These are phyloP conservation scores for Syzygium jambos DNA, from an alignment of 345 rosid genomes.

Conservation along the genomic window DNA sequence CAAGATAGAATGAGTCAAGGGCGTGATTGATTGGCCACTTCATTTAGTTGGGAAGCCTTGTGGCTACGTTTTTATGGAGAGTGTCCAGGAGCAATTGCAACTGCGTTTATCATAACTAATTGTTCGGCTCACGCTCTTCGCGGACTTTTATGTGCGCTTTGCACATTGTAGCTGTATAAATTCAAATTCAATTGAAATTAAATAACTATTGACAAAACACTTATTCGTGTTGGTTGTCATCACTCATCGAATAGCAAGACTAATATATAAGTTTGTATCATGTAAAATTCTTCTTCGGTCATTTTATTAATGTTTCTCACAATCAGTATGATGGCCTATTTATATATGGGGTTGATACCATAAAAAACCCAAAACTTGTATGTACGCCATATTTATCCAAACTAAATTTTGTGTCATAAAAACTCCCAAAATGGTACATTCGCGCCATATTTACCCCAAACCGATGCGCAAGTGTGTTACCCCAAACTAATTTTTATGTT, in stretches of 20 bases:
- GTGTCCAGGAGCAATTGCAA: background rate
- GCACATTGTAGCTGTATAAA: background rate
- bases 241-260: too few species aligned
- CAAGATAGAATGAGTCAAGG: background rate
- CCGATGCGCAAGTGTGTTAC: too few species aligned
- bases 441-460: too few species aligned
- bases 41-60: background rate
- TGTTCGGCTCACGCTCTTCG: background rate
- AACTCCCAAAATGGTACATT: too few species aligned
- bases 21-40: background rate
- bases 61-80: background rate
- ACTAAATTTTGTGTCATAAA: too few species aligned
- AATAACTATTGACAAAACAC: background rate
- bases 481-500: too few species aligned
- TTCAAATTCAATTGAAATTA: background rate
- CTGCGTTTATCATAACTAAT: background rate
- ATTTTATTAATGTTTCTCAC: background rate
- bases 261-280: background rate
- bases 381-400: too few species aligned
- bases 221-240: background rate
- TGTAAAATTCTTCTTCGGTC: background rate
- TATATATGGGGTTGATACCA: background rate
- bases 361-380: too few species aligned
- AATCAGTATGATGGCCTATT: background rate
- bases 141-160: background rate